These are phyloP conservation scores for Golubevia sp. DNA, from an alignment of 1,284 basidiomycete species.

Conservation along the genomic window DNA sequence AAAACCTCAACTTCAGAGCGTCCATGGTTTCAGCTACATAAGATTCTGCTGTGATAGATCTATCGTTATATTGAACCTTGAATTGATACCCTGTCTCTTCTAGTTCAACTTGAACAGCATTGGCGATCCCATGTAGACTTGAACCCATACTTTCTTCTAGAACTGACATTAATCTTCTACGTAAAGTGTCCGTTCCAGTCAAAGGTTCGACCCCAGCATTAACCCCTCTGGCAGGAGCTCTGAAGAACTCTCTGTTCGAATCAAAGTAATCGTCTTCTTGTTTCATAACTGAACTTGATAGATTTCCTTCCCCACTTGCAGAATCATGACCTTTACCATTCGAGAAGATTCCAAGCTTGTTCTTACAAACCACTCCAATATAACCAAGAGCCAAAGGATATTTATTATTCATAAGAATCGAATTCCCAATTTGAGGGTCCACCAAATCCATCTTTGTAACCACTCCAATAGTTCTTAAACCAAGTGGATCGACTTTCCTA, in stretches of 20 bases:
- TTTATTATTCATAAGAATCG: slow-evolving; percentile 83
- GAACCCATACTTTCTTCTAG: slow-evolving; percentile 96
- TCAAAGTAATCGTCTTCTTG: slow-evolving; percentile 83
- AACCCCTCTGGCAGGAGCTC: slow-evolving; percentile 63
- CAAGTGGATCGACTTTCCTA: slow-evolving; percentile 89
- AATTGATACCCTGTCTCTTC: slow-evolving; percentile 98
- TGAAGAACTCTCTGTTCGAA: slow-evolving; percentile 73
- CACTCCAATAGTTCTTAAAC: slow-evolving; percentile 93
- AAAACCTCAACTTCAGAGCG: slow-evolving; percentile 86
- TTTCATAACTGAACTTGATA: slow-evolving; percentile 69
- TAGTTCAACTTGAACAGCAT: slow-evolving; percentile 92
- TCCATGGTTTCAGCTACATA: slow-evolving; percentile 98
- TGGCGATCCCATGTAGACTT: slow-evolving; percentile 90
- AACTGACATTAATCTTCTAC: slow-evolving; percentile 89
- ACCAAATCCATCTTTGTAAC: slow-evolving; percentile 99
- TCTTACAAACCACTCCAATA: slow-evolving; percentile 85
- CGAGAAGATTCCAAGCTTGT: slow-evolving; percentile 31
- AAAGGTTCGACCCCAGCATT: slow-evolving; percentile 66
- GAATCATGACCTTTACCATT: slow-evolving; percentile 32
- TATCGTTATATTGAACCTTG: slow-evolving; percentile 99
- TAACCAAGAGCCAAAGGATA: slow-evolving; percentile 98
- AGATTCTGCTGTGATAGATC: slow-evolving; percentile 88
- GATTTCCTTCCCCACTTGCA: slow-evolving; percentile 29
- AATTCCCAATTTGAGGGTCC: slow-evolving; percentile 77
- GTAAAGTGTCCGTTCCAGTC: slow-evolving; percentile 87